Evolutionary conservation across 192 early-diverging fungal species (phyloP).

Genomic region (Oehlia diaphana): DNA sequence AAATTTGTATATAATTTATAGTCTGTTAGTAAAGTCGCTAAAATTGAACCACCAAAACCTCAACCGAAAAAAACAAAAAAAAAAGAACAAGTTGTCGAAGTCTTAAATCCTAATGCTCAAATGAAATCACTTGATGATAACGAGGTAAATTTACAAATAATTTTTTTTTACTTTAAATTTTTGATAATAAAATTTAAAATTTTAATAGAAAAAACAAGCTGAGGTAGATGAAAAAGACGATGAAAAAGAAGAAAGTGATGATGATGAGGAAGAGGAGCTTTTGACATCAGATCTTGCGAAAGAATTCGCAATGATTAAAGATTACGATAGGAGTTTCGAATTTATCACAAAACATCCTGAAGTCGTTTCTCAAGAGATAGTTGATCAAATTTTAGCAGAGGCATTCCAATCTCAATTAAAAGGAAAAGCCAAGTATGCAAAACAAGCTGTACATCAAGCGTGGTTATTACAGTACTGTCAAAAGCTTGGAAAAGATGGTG

Average conservation of each 20-base stretch:
- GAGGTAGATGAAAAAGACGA: neutral
- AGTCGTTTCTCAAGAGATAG: slow-evolving; percentile 66
- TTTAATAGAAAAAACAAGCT: neutral
- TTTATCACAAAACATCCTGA: slow-evolving; percentile 72
- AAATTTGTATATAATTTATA: neutral
- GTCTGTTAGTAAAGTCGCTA: slow-evolving; percentile 51
- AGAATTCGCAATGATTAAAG: slow-evolving; percentile 60
- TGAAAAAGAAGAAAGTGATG: slow-evolving; percentile 35
- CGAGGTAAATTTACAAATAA: neutral
- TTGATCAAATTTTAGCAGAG: slow-evolving; percentile 83
- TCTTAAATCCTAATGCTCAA: slow-evolving; percentile 55
- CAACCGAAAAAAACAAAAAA: slow-evolving; percentile 51
- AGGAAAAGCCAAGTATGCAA: slow-evolving; percentile 65
- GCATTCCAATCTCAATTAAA: slow-evolving; percentile 79
- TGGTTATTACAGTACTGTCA: slow-evolving; percentile 85
- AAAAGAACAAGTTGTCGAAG: slow-evolving; percentile 63
- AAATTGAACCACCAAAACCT: slow-evolving; percentile 34
- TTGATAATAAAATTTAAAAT: neutral
- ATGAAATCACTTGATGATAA: slow-evolving; percentile 34
- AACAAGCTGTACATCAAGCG: slow-evolving; percentile 78
- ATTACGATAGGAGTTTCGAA: slow-evolving; percentile 58
- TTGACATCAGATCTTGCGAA: slow-evolving; percentile 52
- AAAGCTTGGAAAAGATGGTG: slow-evolving; percentile 80
- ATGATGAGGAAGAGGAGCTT: slow-evolving; percentile 59
- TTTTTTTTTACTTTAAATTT: neutral